Evolutionary conservation across 371 early-diverging fungal species (phyloP).

Genomic region (Phascolomyces articulosus): DNA sequence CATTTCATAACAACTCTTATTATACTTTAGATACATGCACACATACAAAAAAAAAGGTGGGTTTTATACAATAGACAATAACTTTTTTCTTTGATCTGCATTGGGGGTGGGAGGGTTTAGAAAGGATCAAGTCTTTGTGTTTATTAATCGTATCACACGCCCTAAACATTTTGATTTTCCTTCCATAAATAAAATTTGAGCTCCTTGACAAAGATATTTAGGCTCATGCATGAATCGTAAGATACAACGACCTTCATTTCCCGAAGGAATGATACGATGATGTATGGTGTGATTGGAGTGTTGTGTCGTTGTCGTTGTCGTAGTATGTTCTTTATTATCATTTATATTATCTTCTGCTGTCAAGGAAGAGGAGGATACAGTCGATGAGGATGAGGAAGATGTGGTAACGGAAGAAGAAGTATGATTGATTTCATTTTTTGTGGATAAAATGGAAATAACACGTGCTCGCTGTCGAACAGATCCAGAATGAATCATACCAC

Average conservation of each 20-base stretch:
- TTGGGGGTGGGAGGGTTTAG: too few relatives aligned
- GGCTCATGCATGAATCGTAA: conserved; percentile 82
- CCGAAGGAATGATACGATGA: neutral
- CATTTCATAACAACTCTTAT: too few relatives aligned
- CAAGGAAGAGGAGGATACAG: neutral
- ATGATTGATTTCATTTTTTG: neutral
- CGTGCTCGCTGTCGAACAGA: conserved; percentile 86
- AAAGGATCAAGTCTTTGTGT: neutral
- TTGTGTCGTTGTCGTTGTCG: conserved; percentile 15
- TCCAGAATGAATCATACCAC: conserved; percentile 92
- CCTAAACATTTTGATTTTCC: conserved; percentile 91
- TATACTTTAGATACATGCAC: too few relatives aligned
- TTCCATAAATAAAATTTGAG: conserved; percentile 77
- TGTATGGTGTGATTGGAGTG: neutral
- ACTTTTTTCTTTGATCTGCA: too few relatives aligned
- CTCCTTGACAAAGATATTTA: conserved; percentile 75
- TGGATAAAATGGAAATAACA: conserved; percentile 28
- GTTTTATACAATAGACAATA: too few relatives aligned
- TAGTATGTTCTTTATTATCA: conserved; percentile 14
- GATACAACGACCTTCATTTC: conserved; percentile 58
- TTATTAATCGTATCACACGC: conserved; percentile 58
- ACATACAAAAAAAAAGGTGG: too few relatives aligned
- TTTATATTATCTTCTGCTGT: neutral
- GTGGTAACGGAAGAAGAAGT: neutral
- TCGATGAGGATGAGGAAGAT: neutral